These are phyloP conservation scores for Polygonum maritimum DNA, from an alignment of 148 eudicot genomes.

Conservation along the genomic window DNA sequence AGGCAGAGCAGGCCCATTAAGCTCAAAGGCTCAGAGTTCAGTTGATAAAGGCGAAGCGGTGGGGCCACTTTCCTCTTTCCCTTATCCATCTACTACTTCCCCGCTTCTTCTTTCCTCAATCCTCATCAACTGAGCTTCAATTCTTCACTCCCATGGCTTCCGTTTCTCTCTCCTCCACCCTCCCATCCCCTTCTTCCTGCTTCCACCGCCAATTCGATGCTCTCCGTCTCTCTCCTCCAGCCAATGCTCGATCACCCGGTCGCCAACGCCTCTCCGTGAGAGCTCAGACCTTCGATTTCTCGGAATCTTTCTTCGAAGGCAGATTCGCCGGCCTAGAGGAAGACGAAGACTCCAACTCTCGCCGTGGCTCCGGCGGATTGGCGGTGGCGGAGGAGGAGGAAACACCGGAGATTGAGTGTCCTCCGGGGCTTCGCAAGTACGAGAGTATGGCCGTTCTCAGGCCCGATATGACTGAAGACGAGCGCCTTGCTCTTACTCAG, in stretches of 20 bases:
- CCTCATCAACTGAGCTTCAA: not conserved
- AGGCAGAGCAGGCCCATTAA: not conserved
- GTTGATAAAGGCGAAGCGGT: not conserved
- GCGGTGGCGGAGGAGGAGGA: slow-evolving; percentile 29
- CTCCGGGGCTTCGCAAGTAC: slow-evolving; percentile 81
- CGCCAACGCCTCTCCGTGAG: slow-evolving; percentile 6
- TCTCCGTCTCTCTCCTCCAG: not conserved
- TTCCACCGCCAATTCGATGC: slow-evolving; percentile 15
- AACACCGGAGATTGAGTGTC: slow-evolving; percentile 70
- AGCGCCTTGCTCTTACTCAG: slow-evolving; percentile 71
- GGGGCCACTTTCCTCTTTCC: not conserved
- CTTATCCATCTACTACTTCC: slow-evolving; percentile 2
- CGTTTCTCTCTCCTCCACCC: slow-evolving; percentile 24
- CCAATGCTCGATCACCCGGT: not conserved
- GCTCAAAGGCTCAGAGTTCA: not conserved
- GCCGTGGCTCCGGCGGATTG: slow-evolving; percentile 23
- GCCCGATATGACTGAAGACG: slow-evolving; percentile 96
- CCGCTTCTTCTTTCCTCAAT: not conserved
- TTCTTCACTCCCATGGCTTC: slow-evolving; percentile 13
- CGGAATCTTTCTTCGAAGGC: slow-evolving; percentile 62
- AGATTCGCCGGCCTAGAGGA: slow-evolving; percentile 33
- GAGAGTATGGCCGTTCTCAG: slow-evolving; percentile 84
- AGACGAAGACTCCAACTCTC: slow-evolving; percentile 33
- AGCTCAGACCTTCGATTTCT: slow-evolving; percentile 47
- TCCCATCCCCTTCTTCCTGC: slow-evolving; percentile 21